A percentile compares a stretch with the other conserved stretches of the same genome.
These are phyloP conservation scores for Candida quercuum DNA, from an alignment of 805 yeast species.

Conservation along the genomic window DNA sequence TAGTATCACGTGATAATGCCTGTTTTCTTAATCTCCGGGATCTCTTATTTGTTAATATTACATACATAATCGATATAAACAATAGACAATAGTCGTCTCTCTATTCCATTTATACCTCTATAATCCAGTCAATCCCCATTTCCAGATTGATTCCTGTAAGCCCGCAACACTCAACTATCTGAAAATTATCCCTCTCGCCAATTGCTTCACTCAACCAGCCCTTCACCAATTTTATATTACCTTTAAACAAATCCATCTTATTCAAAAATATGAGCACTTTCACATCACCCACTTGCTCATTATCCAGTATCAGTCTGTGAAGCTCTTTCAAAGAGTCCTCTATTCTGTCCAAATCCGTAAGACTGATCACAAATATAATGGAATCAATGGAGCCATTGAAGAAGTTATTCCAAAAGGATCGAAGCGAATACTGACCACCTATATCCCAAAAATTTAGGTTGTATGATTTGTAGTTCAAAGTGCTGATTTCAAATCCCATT, in stretches of 20 bases:
- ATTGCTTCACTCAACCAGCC: slow-evolving; percentile 8
- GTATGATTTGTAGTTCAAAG: slow-evolving; percentile 36
- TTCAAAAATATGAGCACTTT: slow-evolving; percentile 67
- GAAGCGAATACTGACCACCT: slow-evolving; percentile 80
- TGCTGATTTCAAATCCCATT: slow-evolving; percentile 79
- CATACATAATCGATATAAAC: no score
- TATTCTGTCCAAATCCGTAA: slow-evolving; percentile 51
- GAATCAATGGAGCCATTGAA: slow-evolving; percentile 68
- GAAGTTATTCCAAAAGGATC: slow-evolving; percentile 93
- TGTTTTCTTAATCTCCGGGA: no score
- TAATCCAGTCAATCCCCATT: not conserved
- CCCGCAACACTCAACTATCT: not conserved
- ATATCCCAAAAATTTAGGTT: slow-evolving; percentile 73
- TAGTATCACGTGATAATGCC: no score
- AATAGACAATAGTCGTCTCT: no score
- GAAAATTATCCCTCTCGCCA: slow-evolving; percentile 6
- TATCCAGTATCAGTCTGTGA: slow-evolving; percentile 41
- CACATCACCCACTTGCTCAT: slow-evolving; percentile 62
- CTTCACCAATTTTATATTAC: slow-evolving; percentile 15
- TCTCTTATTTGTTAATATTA: no score
- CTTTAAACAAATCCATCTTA: slow-evolving; percentile 57
- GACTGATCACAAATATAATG: slow-evolving; percentile 84
- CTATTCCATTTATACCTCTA: no score
- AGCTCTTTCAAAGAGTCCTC: slow-evolving; percentile 64
- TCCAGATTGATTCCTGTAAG: not conserved